Evolutionary conservation across 345 rosid genomes (phyloP).

Genomic region (Limnanthes douglasii): DNA sequence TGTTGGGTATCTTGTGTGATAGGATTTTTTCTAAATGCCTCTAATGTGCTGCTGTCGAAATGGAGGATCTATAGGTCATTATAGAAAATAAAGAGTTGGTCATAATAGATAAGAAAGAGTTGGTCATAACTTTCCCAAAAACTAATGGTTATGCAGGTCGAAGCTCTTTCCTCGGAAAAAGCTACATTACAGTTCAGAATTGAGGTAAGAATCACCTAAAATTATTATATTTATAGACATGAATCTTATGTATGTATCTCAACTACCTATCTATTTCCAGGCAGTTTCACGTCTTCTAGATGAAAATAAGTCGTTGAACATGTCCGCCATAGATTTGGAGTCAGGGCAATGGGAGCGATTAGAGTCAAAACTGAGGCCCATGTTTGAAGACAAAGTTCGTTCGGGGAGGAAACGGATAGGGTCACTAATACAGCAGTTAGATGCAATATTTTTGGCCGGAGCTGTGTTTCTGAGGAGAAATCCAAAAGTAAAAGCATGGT

Average conservation of each 20-base stretch:
- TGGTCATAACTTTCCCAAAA: not conserved
- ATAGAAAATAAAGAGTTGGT: not conserved
- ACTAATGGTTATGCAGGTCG: slow-evolving; percentile 61
- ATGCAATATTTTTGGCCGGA: slow-evolving; percentile 61
- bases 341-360: slow-evolving; percentile 45
- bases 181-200: slow-evolving; percentile 69
- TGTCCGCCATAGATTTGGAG: slow-evolving; percentile 38
- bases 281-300: slow-evolving; percentile 67
- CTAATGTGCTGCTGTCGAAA: not conserved
- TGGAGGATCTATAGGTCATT: no score
- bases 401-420: slow-evolving; percentile 65
- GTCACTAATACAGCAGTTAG: slow-evolving; percentile 53
- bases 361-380: slow-evolving; percentile 33
- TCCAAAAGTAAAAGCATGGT: slow-evolving; percentile 64
- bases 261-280: slow-evolving; percentile 24
- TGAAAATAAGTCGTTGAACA: slow-evolving; percentile 31
- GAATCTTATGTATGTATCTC: no score
- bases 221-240: no score
- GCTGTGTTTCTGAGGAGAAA: slow-evolving; percentile 59
- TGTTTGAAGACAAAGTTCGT: slow-evolving; percentile 40
- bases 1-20: not conserved
- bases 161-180: slow-evolving; percentile 88
- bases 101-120: not conserved
- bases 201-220: slow-evolving; percentile 67
- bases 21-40: not conserved